Conservation (phyloP, 257 asterid genomes). For the Craterostigma plantagineum region DNA sequence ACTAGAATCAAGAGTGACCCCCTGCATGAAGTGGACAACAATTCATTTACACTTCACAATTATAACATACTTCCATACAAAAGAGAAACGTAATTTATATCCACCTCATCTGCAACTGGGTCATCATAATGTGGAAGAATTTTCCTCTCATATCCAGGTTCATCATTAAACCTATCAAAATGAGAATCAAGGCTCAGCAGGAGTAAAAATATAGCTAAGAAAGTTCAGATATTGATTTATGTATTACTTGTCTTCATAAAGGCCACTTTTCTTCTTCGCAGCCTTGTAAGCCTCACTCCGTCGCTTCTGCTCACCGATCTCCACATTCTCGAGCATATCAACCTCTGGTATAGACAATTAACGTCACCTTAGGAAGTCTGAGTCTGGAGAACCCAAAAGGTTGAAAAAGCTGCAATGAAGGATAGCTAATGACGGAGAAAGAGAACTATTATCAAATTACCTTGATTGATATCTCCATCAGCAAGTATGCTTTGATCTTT, state of each 20-base stretch:
- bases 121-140: conserved; percentile 96
- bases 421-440: conserved; percentile 5
- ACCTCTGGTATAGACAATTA: conserved; percentile 83
- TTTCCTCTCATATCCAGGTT: conserved; percentile 36
- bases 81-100: background rate
- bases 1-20: conserved; percentile 72
- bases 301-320: conserved; percentile 88
- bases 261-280: conserved; percentile 71
- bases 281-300: conserved; percentile 83
- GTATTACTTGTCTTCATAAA: conserved; percentile 70
- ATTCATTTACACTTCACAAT: background rate
- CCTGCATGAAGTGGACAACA: conserved; percentile 29
- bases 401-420: conserved; percentile 15
- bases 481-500: conserved; percentile 92
- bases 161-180: conserved; percentile 55
- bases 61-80: background rate
- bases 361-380: conserved; percentile 88
- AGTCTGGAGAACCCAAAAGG: conserved; percentile 48
- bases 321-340: conserved; percentile 96
- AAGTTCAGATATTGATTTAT: conserved; percentile 5
- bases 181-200: conserved; percentile 1
- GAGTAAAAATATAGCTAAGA: conserved; percentile 3
- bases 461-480: conserved; percentile 70
- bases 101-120: conserved; percentile 75
- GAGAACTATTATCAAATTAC: conserved; percentile 20